phyloP scores from a whole-genome alignment of 2,329 filamentous ascomycete genomes.

The Pleurostoma richardsiae region DNA sequence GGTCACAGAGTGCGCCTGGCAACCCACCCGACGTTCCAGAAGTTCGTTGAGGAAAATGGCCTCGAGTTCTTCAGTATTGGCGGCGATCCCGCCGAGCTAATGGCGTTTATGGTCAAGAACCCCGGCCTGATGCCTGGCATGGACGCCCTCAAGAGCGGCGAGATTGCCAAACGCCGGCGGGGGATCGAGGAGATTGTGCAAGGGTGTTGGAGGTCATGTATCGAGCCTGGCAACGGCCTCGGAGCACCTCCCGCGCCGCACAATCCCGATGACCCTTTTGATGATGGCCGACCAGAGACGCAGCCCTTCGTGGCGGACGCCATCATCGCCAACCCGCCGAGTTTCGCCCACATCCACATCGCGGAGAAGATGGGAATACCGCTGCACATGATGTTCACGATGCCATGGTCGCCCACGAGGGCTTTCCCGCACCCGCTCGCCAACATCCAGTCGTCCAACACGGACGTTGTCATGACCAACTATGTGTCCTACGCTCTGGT shows the following conservation, averaged over 20 bases:
- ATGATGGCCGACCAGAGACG: slow-evolving; percentile 37
- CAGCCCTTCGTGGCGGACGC: slow-evolving; percentile 77
- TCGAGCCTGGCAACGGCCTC: slow-evolving; percentile 68
- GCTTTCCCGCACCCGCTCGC: slow-evolving; percentile 83
- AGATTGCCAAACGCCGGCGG: slow-evolving; percentile 67
- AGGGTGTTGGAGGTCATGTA: slow-evolving; percentile 83
- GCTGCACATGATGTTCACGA: slow-evolving; percentile 87
- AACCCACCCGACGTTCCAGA: slow-evolving; percentile 64
- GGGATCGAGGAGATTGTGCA: slow-evolving; percentile 76
- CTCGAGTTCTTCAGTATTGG: slow-evolving; percentile 74
- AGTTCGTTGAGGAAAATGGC: slow-evolving; percentile 64
- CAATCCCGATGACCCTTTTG: slow-evolving; percentile 41
- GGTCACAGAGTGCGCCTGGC: slow-evolving; percentile 70
- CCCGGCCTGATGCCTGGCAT: slow-evolving; percentile 81
- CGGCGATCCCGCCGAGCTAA: slow-evolving; percentile 70
- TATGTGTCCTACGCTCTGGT: slow-evolving; percentile 80
- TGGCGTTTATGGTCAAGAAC: slow-evolving; percentile 91
- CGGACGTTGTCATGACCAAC: slow-evolving; percentile 72
- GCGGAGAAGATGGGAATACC: slow-evolving; percentile 73
- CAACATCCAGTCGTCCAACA: slow-evolving; percentile 72
- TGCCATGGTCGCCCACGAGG: slow-evolving; percentile 86
- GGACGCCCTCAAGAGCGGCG: slow-evolving; percentile 69
- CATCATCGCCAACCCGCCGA: slow-evolving; percentile 75
- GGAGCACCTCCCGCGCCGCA: slow-evolving; percentile 43
- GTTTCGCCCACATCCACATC: slow-evolving; percentile 70